A percentile compares a stretch with the other conserved stretches of the same genome.
Conservation (phyloP, 495 filamentous ascomycete genomes). For the Parachaetomium inaequale region DNA sequence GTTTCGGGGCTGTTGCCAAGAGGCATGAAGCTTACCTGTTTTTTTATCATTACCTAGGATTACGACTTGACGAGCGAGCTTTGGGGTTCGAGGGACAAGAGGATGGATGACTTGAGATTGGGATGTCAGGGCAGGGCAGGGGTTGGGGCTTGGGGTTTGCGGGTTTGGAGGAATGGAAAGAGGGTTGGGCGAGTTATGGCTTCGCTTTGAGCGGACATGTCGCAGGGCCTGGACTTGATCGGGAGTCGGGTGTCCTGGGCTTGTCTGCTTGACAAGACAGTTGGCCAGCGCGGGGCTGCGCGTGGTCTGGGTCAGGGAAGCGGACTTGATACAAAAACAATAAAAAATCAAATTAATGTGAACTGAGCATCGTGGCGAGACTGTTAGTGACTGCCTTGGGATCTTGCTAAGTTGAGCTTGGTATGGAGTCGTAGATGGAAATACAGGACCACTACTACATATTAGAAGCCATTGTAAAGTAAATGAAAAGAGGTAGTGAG, state of each 20-base stretch:
- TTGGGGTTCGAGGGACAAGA: constrained; percentile 5
- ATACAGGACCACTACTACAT: too few species aligned
- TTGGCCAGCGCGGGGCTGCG: not conserved
- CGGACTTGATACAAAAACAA: constrained; percentile 9
- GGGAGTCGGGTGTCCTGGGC: not conserved
- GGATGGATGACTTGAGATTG: constrained; percentile 14
- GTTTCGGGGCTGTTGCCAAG: constrained; percentile 14
- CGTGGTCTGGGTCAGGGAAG: not conserved
- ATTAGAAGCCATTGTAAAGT: too few species aligned
- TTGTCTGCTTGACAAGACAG: constrained; percentile 3
- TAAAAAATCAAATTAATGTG: constrained; percentile 47
- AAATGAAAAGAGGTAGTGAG: too few species aligned
- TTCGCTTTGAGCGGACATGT: not conserved
- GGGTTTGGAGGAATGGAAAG: constrained; percentile 1
- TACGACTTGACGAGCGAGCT: constrained; percentile 34
- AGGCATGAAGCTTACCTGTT: constrained; percentile 15
- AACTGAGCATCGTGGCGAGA: not conserved
- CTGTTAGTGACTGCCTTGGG: not conserved
- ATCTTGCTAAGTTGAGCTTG: not conserved
- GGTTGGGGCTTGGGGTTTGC: not conserved
- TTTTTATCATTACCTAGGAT: constrained; percentile 19
- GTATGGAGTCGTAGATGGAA: too few species aligned
- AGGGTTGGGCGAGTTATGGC: constrained; percentile 1
- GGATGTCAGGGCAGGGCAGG: constrained; percentile 7
- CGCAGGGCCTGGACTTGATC: not conserved